Conservation (phyloP, 345 rosid genomes). For the Eucalyptus tenuipes region DNA sequence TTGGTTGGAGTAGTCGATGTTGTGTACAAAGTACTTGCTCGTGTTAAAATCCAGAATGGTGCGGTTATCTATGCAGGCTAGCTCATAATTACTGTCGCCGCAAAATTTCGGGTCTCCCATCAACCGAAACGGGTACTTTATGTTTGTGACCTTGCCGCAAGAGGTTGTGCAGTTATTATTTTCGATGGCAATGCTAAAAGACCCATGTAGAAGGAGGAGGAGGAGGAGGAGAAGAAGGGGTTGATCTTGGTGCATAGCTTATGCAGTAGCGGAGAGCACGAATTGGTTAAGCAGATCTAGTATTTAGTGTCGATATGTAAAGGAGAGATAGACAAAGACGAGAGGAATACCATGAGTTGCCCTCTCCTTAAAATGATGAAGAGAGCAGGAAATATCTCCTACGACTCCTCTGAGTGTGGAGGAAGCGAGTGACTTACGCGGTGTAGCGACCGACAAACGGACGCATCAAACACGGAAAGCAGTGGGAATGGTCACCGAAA, state of each 20-base stretch:
- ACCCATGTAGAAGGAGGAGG: neutral
- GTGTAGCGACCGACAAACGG: neutral
- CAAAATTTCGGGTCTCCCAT: neutral
- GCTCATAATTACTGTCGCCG: fast-evolving
- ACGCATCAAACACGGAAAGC: neutral
- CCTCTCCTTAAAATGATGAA: neutral
- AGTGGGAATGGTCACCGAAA: neutral
- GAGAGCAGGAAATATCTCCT: neutral
- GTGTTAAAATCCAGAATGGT: neutral
- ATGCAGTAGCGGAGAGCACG: neutral
- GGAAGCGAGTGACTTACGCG: too few species aligned
- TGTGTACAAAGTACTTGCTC: neutral
- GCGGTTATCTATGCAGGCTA: neutral
- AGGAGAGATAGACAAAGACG: neutral
- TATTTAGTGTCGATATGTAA: neutral
- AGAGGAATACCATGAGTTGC: neutral
- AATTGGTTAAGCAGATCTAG: neutral
- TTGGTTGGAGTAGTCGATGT: neutral
- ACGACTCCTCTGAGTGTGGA: too few species aligned
- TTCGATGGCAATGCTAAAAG: neutral
- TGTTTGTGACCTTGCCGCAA: neutral
- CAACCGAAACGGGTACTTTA: fast-evolving
- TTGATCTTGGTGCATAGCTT: neutral
- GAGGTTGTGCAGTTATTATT: neutral
- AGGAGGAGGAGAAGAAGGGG: neutral